Conservation (phyloP, 257 asterid genomes). For the Sherardia arvensis region DNA sequence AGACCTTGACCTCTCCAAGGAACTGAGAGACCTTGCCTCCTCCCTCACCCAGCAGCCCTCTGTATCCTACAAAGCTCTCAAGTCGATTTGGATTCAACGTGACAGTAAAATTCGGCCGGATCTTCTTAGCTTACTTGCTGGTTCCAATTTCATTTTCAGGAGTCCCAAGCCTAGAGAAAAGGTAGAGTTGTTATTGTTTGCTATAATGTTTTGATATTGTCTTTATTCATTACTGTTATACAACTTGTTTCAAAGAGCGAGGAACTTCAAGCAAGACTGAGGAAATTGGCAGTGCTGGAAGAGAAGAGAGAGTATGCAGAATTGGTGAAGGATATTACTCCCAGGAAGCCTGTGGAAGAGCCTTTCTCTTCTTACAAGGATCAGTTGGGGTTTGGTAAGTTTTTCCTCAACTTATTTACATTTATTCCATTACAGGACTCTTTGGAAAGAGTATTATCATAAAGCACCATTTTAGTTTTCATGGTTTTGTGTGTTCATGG, state of each 20-base stretch:
- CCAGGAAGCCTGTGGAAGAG: conserved; percentile 48
- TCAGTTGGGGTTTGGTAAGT: conserved; percentile 83
- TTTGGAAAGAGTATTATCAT: not conserved
- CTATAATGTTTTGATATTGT: not conserved
- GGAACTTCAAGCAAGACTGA: conserved; percentile 66
- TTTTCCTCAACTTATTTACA: not conserved
- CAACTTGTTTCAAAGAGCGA: conserved; percentile 35
- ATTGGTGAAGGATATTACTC: conserved; percentile 86
- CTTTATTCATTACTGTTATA: not conserved
- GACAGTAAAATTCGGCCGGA: conserved; percentile 37
- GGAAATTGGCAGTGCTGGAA: conserved; percentile 57
- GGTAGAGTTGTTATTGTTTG: conserved; percentile 23
- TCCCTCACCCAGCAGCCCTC: conserved; percentile 34
- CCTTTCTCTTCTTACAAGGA: conserved; percentile 96
- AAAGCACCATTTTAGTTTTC: not conserved
- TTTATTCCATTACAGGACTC: not conserved
- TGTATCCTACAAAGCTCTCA: conserved; percentile 54
- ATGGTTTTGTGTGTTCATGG: not conserved
- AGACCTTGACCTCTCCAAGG: conserved; percentile 34
- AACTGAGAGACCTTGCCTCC: conserved; percentile 52
- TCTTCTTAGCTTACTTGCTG: conserved; percentile 32
- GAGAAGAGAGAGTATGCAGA: conserved; percentile 80
- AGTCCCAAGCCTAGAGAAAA: conserved; percentile 83
- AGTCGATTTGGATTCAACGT: conserved; percentile 52
- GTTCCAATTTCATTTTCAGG: conserved; percentile 44